A percentile compares a stretch with the other conserved stretches of the same genome.
phyloP scores from a whole-genome alignment of 2,329 filamentous ascomycete genomes.

The Aspergillus sp. region DNA sequence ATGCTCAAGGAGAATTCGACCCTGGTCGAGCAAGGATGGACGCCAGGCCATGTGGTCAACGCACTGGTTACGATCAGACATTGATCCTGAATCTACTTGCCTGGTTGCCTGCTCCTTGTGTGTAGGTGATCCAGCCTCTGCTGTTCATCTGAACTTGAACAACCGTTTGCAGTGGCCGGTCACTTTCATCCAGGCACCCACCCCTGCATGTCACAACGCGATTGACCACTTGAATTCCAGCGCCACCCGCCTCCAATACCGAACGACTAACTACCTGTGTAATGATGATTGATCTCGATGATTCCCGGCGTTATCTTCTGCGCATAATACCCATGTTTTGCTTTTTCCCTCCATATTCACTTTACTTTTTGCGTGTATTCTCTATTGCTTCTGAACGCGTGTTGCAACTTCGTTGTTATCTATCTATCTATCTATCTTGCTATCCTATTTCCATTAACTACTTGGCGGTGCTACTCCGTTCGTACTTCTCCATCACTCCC shows the following conservation, averaged over 20 bases:
- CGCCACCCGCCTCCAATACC: background rate
- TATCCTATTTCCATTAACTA: too few species aligned
- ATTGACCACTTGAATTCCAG: background rate
- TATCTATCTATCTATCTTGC: too few species aligned
- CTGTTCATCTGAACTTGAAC: constrained; percentile 5
- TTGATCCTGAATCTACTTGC: background rate
- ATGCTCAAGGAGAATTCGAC: constrained; percentile 69
- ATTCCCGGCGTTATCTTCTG: constrained; percentile 12
- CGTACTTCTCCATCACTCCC: too few species aligned
- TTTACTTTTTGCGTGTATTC: background rate
- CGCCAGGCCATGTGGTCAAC: constrained; percentile 72
- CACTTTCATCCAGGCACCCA: background rate
- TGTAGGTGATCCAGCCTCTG: background rate
- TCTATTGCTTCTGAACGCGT: background rate
- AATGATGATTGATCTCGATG: constrained; percentile 1
- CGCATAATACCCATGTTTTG: constrained; percentile 30
- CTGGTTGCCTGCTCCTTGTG: background rate
- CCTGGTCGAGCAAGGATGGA: constrained; percentile 71
- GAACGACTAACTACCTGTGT: background rate
- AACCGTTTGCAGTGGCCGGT: background rate
- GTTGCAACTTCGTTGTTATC: background rate
- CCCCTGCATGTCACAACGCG: background rate
- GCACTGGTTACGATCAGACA: constrained; percentile 60
- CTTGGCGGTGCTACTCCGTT: too few species aligned
- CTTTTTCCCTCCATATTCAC: background rate